phyloP scores from a whole-genome alignment of 2,329 filamentous ascomycete genomes.

The Colletotrichum limetticola region DNA sequence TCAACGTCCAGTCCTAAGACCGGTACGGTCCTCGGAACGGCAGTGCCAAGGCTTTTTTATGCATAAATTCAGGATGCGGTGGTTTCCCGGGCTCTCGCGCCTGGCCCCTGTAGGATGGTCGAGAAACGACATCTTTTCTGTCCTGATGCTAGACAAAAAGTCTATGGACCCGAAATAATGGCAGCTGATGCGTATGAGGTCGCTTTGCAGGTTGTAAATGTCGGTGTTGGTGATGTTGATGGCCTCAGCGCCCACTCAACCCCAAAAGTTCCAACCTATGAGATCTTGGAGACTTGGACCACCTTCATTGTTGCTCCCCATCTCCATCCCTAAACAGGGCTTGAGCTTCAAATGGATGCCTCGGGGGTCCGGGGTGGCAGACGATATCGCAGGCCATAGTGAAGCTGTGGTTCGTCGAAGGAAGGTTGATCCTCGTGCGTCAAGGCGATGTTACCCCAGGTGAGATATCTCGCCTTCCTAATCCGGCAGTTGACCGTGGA shows the following conservation, averaged over 20 bases:
- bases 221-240: neutral
- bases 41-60: constrained; percentile 14
- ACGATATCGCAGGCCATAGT: neutral
- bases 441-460: constrained; percentile 17
- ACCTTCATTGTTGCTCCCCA: neutral
- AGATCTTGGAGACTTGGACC: constrained; percentile 2
- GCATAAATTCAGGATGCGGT: constrained; percentile 11
- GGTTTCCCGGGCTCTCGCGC: neutral
- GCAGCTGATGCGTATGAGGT: neutral
- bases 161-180: too few species aligned
- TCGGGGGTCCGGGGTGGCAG: neutral
- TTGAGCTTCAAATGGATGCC: neutral
- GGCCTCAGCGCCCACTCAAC: neutral
- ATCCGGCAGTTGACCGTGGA: constrained; percentile 14
- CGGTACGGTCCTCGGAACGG: neutral
- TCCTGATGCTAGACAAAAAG: neutral
- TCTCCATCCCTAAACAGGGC: neutral
- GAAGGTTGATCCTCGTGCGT: constrained; percentile 13
- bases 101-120: neutral
- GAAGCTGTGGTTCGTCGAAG: neutral
- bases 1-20: neutral
- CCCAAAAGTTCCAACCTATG: neutral
- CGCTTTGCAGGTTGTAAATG: neutral
- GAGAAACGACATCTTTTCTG: neutral
- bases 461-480: constrained; percentile 28